Base-by-base conservation (phyloP, 2,329 filamentous ascomycete species). In the Colletotrichum cordylinicola region DNA sequence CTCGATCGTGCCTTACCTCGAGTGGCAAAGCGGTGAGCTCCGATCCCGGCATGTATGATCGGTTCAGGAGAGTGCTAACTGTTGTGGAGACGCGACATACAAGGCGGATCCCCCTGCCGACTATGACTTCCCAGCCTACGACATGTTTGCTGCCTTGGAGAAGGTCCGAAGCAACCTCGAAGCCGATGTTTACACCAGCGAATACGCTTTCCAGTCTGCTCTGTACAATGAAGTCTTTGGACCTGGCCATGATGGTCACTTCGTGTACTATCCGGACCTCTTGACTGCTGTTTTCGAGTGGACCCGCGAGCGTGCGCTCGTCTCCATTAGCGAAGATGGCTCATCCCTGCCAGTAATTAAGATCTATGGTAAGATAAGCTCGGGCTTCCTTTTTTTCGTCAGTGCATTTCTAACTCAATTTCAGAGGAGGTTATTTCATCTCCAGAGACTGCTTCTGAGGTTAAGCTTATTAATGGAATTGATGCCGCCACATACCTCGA, bases 91-190 rank as follows among this genome's bases (percentile, higher is more conserved):
- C 6, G 79, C 86, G 10, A 85, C 86, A 8, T 88, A 86, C 78
- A 84, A 90, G 48, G 88, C 88, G 74, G 82, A 88, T 64, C 90
- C 91, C 4, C 91, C 91, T 0, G 73, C 84, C 13, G 84, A 83
- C 15, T 92, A 91, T 80, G 82, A 84, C 62, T 86, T 89, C 71
- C 86, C 89, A 0, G 72, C 81, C 31, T 83, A 84, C 60, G 85
- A 87, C 77, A 80, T 87, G 55, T 85, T 82, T 73, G 83, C 76
- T 8, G 82, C 79, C 21, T 80, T 87, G 18, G 82, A 79, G 31
- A 71, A 81, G 48, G 77, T 87, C 52, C 81, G 80, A 71, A 77
- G 76, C 16, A 81, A 83, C 31, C 77, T 87, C 27, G 72, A 72
- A 35, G 81, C 81, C 2, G 81, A 83, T 72, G 80, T 81, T 62